Evolutionary conservation across 495 filamentous ascomycete species (phyloP).

Genomic region (Neurospora sp.): DNA sequence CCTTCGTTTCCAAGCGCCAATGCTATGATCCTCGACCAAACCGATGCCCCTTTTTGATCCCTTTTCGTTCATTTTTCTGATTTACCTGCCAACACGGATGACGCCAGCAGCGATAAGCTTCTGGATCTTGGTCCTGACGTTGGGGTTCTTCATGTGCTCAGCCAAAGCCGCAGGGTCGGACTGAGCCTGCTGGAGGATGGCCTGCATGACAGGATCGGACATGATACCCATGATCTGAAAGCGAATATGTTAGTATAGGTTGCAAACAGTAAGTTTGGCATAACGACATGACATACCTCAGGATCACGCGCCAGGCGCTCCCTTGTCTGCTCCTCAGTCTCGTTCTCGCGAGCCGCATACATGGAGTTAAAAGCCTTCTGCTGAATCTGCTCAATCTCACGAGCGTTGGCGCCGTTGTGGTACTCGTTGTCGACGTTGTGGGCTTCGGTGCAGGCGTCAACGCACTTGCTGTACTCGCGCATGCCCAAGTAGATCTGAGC

Average conservation of each 20-base stretch:
- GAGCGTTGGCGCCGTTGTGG: conserved; percentile 58
- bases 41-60: background rate
- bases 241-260: conserved; percentile 20
- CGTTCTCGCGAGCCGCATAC: conserved; percentile 79
- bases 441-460: conserved; percentile 82
- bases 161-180: conserved; percentile 81
- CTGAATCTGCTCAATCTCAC: conserved; percentile 88
- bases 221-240: conserved; percentile 77
- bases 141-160: conserved; percentile 92
- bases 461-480: conserved; percentile 90
- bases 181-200: conserved; percentile 93
- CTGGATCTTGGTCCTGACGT: conserved; percentile 76
- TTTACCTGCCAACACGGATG: conserved; percentile 62
- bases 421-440: conserved; percentile 57
- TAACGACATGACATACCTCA: conserved; percentile 53
- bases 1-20: background rate
- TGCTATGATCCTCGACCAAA: background rate
- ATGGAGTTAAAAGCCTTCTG: conserved; percentile 91
- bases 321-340: conserved; percentile 94
- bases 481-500: conserved; percentile 89
- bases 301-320: conserved; percentile 87
- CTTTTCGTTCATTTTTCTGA: background rate
- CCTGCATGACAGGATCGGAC: conserved; percentile 94
- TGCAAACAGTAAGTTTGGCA: background rate
- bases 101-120: conserved; percentile 89